Evolutionary conservation across 2,329 filamentous ascomycete species (phyloP).

Genomic region (Colletotrichum spaethianum): DNA sequence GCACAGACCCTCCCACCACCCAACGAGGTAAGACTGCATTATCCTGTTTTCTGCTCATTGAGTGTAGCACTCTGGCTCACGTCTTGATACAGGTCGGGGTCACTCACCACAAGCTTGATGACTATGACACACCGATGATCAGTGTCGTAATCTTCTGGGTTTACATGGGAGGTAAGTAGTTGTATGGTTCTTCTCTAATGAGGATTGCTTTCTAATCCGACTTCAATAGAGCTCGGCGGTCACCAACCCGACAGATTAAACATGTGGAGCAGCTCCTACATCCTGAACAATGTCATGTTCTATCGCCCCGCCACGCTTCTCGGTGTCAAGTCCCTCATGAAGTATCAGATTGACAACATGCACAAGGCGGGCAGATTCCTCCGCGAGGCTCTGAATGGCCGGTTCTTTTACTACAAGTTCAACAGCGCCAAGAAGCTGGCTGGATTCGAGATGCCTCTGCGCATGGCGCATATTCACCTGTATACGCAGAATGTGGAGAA

Average conservation of each 20-base stretch:
- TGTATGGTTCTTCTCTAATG: neutral
- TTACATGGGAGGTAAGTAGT: constrained; percentile 51
- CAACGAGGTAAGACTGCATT: constrained; percentile 44
- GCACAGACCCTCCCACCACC: constrained; percentile 50
- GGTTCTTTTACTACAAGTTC: constrained; percentile 35
- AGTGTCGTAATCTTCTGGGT: constrained; percentile 51
- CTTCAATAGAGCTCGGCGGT: neutral
- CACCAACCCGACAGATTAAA: constrained; percentile 27
- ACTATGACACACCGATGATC: constrained; percentile 2
- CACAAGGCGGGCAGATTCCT: constrained; percentile 1
- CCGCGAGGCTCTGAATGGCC: constrained; percentile 8
- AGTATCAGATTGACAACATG: constrained; percentile 27
- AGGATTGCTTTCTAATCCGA: neutral
- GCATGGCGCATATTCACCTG: constrained; percentile 24
- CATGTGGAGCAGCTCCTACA: constrained; percentile 48
- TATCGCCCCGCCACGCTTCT: constrained; percentile 51
- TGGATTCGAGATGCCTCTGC: constrained; percentile 31
- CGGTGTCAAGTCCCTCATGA: constrained; percentile 45
- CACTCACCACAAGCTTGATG: constrained; percentile 38
- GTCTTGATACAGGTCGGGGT: constrained; percentile 46
- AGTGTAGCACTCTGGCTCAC: neutral
- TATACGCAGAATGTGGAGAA: constrained; percentile 36
- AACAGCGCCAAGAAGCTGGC: constrained; percentile 8
- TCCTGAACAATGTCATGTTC: constrained; percentile 51
- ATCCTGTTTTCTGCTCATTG: no score